Conservation (phyloP, 345 rosid species). For the Toxicodendron radicans region DNA sequence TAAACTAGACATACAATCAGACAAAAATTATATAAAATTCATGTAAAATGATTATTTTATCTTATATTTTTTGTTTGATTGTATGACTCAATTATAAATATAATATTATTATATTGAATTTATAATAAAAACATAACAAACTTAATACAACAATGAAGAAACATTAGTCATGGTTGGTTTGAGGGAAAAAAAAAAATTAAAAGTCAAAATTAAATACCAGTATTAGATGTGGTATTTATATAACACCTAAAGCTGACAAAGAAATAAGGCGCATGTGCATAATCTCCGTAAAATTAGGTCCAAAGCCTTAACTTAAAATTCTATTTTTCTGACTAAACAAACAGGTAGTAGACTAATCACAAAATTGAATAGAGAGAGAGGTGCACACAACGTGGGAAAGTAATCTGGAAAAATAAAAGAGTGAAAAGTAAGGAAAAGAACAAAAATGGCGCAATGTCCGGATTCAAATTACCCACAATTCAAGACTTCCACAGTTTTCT, state of each 20-base stretch:
- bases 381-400: neutral
- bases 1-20: too few species aligned
- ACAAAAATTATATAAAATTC: too few species aligned
- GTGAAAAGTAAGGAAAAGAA: neutral
- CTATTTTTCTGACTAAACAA: neutral
- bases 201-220: too few species aligned
- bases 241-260: neutral
- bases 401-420: neutral
- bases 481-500: neutral
- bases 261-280: neutral
- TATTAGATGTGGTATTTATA: too few species aligned
- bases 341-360: neutral
- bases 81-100: too few species aligned
- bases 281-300: neutral
- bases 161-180: too few species aligned
- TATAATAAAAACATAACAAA: too few species aligned
- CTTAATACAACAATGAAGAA: too few species aligned
- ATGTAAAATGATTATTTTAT: too few species aligned
- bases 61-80: too few species aligned
- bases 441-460: constrained; percentile 19
- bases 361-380: neutral
- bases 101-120: too few species aligned
- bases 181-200: too few species aligned
- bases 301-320: neutral
- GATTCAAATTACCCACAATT: constrained; percentile 15